Conservation (phyloP, 805 yeast genomes). For the Zygoascus ofunaensis region DNA sequence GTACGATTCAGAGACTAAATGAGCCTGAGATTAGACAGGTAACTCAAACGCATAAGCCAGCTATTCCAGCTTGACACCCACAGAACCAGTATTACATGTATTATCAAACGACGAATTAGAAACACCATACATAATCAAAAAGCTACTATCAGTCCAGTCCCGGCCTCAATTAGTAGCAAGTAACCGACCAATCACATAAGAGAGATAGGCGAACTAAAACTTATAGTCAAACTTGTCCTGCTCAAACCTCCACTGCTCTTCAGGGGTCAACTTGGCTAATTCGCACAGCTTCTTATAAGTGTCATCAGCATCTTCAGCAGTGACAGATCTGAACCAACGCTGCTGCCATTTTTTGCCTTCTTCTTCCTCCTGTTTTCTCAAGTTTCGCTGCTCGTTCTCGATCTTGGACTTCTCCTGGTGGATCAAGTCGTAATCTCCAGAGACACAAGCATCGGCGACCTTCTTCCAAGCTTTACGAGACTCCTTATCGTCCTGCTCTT, state of each 20-base stretch:
- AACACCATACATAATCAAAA: too few relatives aligned
- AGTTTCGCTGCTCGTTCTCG: slow-evolving; percentile 77
- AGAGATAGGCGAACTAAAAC: too few relatives aligned
- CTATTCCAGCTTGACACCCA: too few relatives aligned
- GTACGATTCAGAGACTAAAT: too few relatives aligned
- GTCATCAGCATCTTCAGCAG: slow-evolving; percentile 13
- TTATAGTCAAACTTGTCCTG: slow-evolving; percentile 13
- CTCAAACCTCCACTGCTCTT: slow-evolving; percentile 20
- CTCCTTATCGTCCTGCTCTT: slow-evolving; percentile 72
- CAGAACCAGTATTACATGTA: too few relatives aligned
- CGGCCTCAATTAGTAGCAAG: too few relatives aligned
- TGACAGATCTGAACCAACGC: slow-evolving; percentile 59
- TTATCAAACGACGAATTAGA: too few relatives aligned
- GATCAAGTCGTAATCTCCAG: slow-evolving; percentile 67
- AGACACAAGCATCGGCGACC: slow-evolving; percentile 79
- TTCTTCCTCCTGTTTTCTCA: slow-evolving; percentile 64
- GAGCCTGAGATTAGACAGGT: too few relatives aligned
- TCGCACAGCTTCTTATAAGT: slow-evolving; percentile 11
- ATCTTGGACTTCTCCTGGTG: slow-evolving; percentile 65
- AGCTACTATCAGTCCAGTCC: too few relatives aligned
- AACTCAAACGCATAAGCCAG: too few relatives aligned
- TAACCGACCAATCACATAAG: too few relatives aligned
- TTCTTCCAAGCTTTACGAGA: slow-evolving; percentile 81
- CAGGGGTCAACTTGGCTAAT: slow-evolving; percentile 18
- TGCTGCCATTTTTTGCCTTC: slow-evolving; percentile 61